These are phyloP conservation scores for Albifimbria verrucaria DNA, from an alignment of 2,329 filamentous ascomycete genomes.

Conservation along the genomic window DNA sequence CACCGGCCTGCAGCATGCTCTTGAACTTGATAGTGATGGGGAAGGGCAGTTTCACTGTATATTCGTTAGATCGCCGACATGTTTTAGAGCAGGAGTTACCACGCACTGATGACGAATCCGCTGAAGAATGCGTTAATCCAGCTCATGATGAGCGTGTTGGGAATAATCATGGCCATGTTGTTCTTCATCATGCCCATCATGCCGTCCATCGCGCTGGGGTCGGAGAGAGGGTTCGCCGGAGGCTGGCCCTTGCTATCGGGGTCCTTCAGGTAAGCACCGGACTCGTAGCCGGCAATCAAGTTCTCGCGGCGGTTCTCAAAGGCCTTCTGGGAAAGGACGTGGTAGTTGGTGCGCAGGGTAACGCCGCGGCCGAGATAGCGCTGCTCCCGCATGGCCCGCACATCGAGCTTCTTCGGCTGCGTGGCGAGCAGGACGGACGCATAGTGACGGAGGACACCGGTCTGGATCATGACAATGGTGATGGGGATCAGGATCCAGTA, in stretches of 20 bases:
- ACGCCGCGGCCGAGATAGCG: slow-evolving; percentile 80
- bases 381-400: slow-evolving; percentile 78
- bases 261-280: slow-evolving; percentile 84
- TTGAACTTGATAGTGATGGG: slow-evolving; percentile 98
- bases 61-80: slow-evolving; percentile 14
- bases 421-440: slow-evolving; percentile 86
- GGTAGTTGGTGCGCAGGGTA: slow-evolving; percentile 77
- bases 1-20: slow-evolving; percentile 96
- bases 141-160: slow-evolving; percentile 98
- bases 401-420: slow-evolving; percentile 76
- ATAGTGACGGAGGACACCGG: slow-evolving; percentile 94
- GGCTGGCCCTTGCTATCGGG: slow-evolving; percentile 83
- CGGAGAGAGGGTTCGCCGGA: slow-evolving; percentile 88
- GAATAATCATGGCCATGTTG: slow-evolving; percentile 99
- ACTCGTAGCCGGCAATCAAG: slow-evolving; percentile 77
- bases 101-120: slow-evolving; percentile 88
- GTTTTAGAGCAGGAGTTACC: not conserved
- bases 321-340: slow-evolving; percentile 71
- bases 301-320: slow-evolving; percentile 80
- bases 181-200: slow-evolving; percentile 99
- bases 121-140: slow-evolving; percentile 99
- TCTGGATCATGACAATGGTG: slow-evolving; percentile 96
- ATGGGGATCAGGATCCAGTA: slow-evolving; percentile 99
- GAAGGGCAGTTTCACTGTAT: slow-evolving; percentile 86
- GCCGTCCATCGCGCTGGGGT: slow-evolving; percentile 95